A percentile compares a stretch with the other conserved stretches of the same genome.
Evolutionary conservation across 345 rosid species (phyloP).

Genomic region (Populus ilicifolia): DNA sequence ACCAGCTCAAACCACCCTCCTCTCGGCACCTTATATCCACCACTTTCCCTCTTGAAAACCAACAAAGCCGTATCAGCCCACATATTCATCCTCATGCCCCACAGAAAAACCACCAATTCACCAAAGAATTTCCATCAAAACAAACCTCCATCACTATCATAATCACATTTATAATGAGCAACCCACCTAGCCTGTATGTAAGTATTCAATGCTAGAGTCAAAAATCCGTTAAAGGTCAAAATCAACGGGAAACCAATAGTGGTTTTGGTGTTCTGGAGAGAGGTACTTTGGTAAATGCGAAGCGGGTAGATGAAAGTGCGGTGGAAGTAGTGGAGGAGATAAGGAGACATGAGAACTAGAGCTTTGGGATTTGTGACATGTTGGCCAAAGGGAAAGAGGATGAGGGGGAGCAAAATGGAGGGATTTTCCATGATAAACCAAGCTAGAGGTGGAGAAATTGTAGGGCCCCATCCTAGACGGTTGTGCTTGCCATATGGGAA

Average conservation of each 20-base stretch:
- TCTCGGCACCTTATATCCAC: conserved; percentile 70
- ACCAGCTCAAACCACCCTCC: conserved; percentile 81
- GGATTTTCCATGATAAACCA: conserved; percentile 98
- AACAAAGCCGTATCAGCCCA: conserved; percentile 67
- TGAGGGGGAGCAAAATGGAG: conserved; percentile 61
- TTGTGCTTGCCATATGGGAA: conserved; percentile 94
- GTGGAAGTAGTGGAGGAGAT: conserved; percentile 73
- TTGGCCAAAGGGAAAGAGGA: conserved; percentile 66
- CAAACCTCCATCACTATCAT: not conserved
- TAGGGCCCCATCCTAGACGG: conserved; percentile 91
- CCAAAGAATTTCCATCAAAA: conserved; percentile 41
- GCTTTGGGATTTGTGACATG: conserved; percentile 55
- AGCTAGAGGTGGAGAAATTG: conserved; percentile 63
- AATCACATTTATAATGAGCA: conserved; percentile 61
- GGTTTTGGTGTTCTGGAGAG: not conserved
- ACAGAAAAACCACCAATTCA: conserved; percentile 48
- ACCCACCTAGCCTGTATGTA: conserved; percentile 81
- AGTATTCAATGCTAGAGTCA: conserved; percentile 60
- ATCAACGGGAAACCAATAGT: conserved; percentile 40
- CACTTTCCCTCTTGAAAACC: conserved; percentile 53
- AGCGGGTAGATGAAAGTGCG: conserved; percentile 79
- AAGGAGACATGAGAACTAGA: conserved; percentile 55
- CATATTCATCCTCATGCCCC: conserved; percentile 70
- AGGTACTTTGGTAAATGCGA: conserved; percentile 37
- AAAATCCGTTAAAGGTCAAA: conserved; percentile 62